These are phyloP conservation scores for Skeletonema grethae DNA, from an alignment of 108 stramenopile species.

Conservation along the genomic window DNA sequence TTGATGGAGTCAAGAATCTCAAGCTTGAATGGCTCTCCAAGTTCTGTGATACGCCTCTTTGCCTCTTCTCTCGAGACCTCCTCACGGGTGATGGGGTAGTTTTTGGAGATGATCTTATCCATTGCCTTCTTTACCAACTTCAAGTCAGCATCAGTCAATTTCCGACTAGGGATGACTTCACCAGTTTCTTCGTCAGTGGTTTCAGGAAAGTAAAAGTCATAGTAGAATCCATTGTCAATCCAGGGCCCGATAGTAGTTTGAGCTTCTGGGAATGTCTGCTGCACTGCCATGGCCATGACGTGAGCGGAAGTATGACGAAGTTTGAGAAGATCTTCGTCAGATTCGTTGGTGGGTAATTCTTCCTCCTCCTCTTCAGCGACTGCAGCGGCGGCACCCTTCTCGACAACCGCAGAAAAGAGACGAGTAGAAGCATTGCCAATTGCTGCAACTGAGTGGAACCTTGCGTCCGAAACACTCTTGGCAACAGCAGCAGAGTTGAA, in stretches of 20 bases:
- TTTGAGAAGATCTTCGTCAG: constrained; percentile 79
- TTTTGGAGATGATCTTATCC: constrained; percentile 92
- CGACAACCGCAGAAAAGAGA: constrained; percentile 3
- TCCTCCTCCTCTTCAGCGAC: constrained; percentile 28
- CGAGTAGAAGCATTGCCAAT: constrained; percentile 4
- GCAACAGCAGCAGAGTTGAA: not conserved
- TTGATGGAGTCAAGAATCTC: constrained; percentile 93
- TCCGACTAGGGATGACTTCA: constrained; percentile 60
- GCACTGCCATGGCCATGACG: constrained; percentile 99
- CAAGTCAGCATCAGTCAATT: constrained; percentile 84
- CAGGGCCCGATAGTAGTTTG: constrained; percentile 98
- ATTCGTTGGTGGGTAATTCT: constrained; percentile 95
- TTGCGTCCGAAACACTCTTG: not conserved
- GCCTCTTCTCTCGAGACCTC: constrained; percentile 94
- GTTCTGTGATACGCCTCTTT: constrained; percentile 74
- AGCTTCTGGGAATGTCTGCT: constrained; percentile 88
- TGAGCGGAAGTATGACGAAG: constrained; percentile 96
- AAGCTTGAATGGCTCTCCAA: constrained; percentile 93
- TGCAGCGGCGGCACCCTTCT: not conserved
- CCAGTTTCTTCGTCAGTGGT: constrained; percentile 74
- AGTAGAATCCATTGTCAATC: constrained; percentile 98
- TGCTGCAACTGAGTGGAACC: not conserved
- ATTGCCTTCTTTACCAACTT: constrained; percentile 94
- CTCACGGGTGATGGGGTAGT: constrained; percentile 87
- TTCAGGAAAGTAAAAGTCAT: constrained; percentile 93